Percentiles rank a stretch among this genome's conserved stretches.
Evolutionary conservation across 305 asterid genomes (phyloP).

Genomic region (Fraxinus latifolia): DNA sequence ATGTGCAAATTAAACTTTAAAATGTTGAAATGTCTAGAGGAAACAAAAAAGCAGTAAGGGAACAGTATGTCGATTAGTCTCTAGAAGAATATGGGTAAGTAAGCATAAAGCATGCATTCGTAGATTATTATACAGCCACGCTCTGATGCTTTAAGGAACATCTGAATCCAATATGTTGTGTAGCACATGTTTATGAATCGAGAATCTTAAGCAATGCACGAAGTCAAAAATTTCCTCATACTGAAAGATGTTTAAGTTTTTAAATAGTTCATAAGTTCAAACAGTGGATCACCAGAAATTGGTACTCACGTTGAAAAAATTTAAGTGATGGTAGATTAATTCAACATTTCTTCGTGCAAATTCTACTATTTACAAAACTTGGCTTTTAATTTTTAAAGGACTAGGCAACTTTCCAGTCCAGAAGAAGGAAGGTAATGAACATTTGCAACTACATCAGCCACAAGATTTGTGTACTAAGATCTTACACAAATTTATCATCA

Average conservation of each 20-base stretch:
- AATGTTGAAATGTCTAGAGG: not conserved
- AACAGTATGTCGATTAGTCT: not conserved
- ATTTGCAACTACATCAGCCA: constrained; percentile 27
- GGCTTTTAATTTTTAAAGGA: not conserved
- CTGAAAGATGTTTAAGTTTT: not conserved
- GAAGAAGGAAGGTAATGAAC: constrained; percentile 22
- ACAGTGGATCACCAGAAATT: not conserved
- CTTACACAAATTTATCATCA: constrained; percentile 13
- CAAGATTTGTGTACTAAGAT: constrained; percentile 31
- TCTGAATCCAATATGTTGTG: not conserved
- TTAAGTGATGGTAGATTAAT: not conserved
- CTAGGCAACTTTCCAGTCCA: not conserved
- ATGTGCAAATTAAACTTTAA: not conserved
- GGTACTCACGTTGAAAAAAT: not conserved
- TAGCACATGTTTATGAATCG: not conserved
- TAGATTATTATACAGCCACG: not conserved
- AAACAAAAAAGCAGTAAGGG: not conserved
- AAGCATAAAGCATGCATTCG: not conserved
- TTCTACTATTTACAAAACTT: not conserved
- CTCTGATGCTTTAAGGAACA: not conserved
- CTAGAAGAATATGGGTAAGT: not conserved
- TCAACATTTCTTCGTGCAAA: not conserved
- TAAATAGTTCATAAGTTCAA: not conserved
- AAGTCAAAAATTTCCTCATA: not conserved
- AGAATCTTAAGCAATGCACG: not conserved